A percentile compares a stretch with the other conserved stretches of the same genome.
These are phyloP conservation scores for Cladorrhinum samala DNA, from an alignment of 495 filamentous ascomycete species.

Conservation along the genomic window DNA sequence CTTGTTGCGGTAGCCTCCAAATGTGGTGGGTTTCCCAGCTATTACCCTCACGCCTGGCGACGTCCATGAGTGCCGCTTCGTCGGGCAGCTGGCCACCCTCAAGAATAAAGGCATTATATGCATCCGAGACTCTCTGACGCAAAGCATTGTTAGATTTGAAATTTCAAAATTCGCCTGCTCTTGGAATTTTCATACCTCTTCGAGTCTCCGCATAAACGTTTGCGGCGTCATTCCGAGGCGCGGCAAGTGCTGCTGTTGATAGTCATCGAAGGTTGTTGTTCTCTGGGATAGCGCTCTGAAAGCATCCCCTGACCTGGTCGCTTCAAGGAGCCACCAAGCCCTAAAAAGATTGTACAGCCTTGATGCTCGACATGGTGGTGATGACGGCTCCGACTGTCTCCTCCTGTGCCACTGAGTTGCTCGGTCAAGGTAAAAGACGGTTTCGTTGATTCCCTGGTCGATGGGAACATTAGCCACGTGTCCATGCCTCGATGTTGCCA, in stretches of 20 bases:
- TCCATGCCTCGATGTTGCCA: not conserved
- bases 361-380: not conserved
- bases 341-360: constrained; percentile 5
- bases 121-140: not conserved
- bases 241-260: constrained; percentile 8
- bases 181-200: not conserved
- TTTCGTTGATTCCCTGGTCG: constrained; percentile 8
- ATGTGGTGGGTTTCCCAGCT: not conserved
- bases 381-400: not conserved
- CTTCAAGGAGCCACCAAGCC: constrained; percentile 15
- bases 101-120: constrained; percentile 1
- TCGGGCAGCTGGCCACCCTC: not conserved
- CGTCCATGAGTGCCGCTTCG: not conserved
- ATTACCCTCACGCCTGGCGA: not conserved
- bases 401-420: constrained; percentile 10
- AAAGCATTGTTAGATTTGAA: not conserved
- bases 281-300: too few species aligned
- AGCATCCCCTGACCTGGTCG: constrained; percentile 3
- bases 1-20: not conserved
- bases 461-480: constrained; percentile 2
- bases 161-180: not conserved
- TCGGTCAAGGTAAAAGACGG: constrained; percentile 15
- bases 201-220: constrained; percentile 3
- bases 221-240: constrained; percentile 15
- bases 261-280: constrained; percentile 6